These are phyloP conservation scores for Calocybe cyanea DNA, from an alignment of 768 basidiomycete species.

Conservation along the genomic window DNA sequence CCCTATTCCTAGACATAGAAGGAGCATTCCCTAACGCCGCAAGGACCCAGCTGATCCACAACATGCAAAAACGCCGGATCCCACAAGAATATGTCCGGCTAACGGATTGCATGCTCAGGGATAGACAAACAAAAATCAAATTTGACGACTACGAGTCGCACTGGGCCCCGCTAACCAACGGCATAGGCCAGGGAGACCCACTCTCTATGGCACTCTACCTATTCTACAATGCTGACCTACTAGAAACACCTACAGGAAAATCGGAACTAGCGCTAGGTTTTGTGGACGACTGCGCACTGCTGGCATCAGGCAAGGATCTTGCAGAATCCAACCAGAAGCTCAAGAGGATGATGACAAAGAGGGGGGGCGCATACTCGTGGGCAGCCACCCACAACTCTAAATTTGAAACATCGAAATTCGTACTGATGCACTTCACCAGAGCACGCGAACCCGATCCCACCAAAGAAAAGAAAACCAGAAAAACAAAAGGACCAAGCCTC, in stretches of 20 bases:
- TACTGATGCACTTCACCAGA: neutral
- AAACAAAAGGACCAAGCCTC: neutral
- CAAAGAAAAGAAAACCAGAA: neutral
- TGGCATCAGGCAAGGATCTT: slow-evolving; percentile 8
- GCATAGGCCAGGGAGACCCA: slow-evolving; percentile 25
- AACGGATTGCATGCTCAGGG: slow-evolving; percentile 13
- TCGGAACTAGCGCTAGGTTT: slow-evolving; percentile 8
- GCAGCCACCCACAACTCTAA: neutral
- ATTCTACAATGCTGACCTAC: slow-evolving; percentile 19
- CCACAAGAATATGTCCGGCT: slow-evolving; percentile 18
- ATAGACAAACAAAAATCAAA: slow-evolving; percentile 14
- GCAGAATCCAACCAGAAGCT: slow-evolving; percentile 4
- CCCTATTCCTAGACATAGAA: slow-evolving; percentile 27
- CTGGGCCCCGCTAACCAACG: slow-evolving; percentile 13
- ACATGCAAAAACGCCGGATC: slow-evolving; percentile 18
- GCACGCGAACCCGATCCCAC: neutral
- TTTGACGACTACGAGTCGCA: slow-evolving; percentile 26
- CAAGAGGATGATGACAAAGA: slow-evolving; percentile 11
- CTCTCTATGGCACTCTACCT: slow-evolving; percentile 21
- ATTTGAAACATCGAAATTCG: slow-evolving; percentile 1
- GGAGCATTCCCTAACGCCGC: slow-evolving; percentile 23
- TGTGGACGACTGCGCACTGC: slow-evolving; percentile 15
- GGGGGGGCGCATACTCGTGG: neutral
- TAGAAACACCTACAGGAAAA: slow-evolving; percentile 12
- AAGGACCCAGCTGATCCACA: slow-evolving; percentile 15